Base-by-base conservation (phyloP, 2,329 filamentous ascomycete genomes). In the Didymellaceae sp. region DNA sequence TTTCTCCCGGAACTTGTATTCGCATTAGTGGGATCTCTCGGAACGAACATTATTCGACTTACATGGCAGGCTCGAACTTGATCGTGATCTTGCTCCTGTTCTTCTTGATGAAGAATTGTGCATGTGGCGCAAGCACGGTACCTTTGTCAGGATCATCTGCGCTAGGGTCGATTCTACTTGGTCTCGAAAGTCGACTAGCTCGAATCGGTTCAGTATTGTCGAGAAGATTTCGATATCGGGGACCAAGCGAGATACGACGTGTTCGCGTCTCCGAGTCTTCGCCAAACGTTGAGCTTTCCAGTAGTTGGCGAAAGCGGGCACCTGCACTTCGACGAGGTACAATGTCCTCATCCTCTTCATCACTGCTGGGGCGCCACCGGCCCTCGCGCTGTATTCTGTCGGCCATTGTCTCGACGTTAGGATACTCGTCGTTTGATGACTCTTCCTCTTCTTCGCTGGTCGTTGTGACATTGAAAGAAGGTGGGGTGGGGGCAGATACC, bases 41-140 rank as follows among this genome's bases (percentile, higher is more conserved):
- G 4, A 7, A 6, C 2, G 3, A 2, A 1, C 10, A 10, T n/a
- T 8, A 2, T 6, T 5, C 6, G 14, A 77, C 80, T 71, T 75
- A 82, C 52, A 94, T 83, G 0, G 89, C 87, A 48, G 90, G 89
- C 62, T 92, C 85, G 62, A 97, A 97, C 51, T 85, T 87, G 63
- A 97, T 88, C 11, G 87, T 91, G 62, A 94, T 93, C 73, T 88
- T 91, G 75, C 85, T 90, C 76, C 91, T 92, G 62, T 88, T 84
- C 70, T 86, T 84, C 65, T 89, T 86, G 46, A 97, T 95, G 66
- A 87, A 88, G 74, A 97, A 97, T 21, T 85, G 84, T 2, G 91
- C 90, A 71, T 91, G 85, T 0, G 90, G 90, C 25, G 80, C 80
- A 73, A 92, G 80, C 4, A 90, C 75, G 20, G 21, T 26, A 5